phyloP scores from a whole-genome alignment of 1,139 yeast genomes.

The Candida sp. region DNA sequence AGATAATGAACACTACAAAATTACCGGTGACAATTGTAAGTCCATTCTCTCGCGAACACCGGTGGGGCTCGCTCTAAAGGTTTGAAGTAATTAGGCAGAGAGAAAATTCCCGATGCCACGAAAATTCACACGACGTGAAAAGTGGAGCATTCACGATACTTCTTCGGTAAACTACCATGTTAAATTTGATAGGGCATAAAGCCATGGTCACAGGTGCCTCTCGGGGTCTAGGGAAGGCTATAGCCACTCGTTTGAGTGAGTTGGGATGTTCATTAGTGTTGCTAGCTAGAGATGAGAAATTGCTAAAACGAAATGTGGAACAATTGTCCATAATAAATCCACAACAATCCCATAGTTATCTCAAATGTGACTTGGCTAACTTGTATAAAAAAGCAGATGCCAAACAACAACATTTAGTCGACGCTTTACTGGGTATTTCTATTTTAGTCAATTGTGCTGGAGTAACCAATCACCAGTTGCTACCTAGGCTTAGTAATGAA shows the following conservation, averaged over 20 bases:
- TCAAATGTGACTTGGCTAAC: slow-evolving; percentile 48
- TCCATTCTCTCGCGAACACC: too few relatives aligned
- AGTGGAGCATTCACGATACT: neutral
- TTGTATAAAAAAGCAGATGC: slow-evolving; percentile 1
- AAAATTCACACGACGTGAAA: neutral
- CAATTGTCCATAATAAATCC: slow-evolving; percentile 27
- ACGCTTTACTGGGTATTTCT: slow-evolving; percentile 24
- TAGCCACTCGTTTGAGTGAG: slow-evolving; percentile 54
- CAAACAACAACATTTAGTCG: slow-evolving; percentile 10
- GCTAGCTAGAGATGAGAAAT: slow-evolving; percentile 50
- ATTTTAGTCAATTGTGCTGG: slow-evolving; percentile 84
- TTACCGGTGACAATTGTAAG: too few relatives aligned
- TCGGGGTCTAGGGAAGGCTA: slow-evolving; percentile 72
- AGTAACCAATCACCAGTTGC: slow-evolving; percentile 56
- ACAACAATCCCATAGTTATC: slow-evolving; percentile 44
- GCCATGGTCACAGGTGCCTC: slow-evolving; percentile 87
- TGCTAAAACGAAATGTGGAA: slow-evolving; percentile 29
- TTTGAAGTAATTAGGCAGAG: neutral
- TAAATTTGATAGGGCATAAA: slow-evolving; percentile 16
- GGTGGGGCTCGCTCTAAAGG: neutral
- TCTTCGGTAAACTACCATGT: neutral
- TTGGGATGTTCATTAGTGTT: slow-evolving; percentile 64
- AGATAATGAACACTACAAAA: too few relatives aligned
- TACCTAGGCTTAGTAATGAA: slow-evolving; percentile 40
- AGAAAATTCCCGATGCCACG: neutral